Base-by-base conservation (phyloP, 2,329 filamentous ascomycete species). In the Diaporthe sp. region DNA sequence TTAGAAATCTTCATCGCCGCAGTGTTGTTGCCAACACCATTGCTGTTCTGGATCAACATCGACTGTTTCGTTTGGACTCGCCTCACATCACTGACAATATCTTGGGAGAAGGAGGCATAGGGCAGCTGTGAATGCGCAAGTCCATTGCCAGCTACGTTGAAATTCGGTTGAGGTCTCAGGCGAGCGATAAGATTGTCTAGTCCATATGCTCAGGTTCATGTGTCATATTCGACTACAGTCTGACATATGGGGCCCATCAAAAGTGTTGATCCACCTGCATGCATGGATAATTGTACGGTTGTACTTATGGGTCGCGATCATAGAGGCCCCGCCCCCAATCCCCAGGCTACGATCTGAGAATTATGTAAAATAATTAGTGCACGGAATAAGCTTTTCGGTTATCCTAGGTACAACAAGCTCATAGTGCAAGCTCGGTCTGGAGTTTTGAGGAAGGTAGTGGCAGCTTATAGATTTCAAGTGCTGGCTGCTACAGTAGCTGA, bases 311-410 rank as follows among this genome's bases (percentile, higher is more conserved):
- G 6, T 28, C 10, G 8, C 6, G 22, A 52, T 38, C 12, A 13
- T 13, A 50, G 8, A 15, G 47, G 17, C 47, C 30, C 47, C 45
- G 13, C 47, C 47, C 47, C 64, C 30, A 30, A 68, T 12, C 33
- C 47, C 13, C 9, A 38, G 64, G 47, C 15, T 30, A 30, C 15
- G 13, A 22, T 52, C n/a, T 47, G 19, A 2, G 33, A 8, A 68
- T 68, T 68, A 40, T 68, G 64, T 68, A 68, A 68, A 68, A 68
- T 19, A 54, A 68, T 54, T 38, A 68, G 30, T 68, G 33, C 45
- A 54, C 15, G 1, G 13, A 33, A 68, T 28, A 68, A 68, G 64
- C 64, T 68, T 68, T 67, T 54, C 64, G 64, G 64, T 15, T 68
- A 68, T 68, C 47, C 64, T 28, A 68, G 64, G 64, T 54, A 54